Evolutionary conservation across 1,284 basidiomycete genomes (phyloP), one percentile per base, ranked within the genome.

Genomic region (Malassezia equina): DNA sequence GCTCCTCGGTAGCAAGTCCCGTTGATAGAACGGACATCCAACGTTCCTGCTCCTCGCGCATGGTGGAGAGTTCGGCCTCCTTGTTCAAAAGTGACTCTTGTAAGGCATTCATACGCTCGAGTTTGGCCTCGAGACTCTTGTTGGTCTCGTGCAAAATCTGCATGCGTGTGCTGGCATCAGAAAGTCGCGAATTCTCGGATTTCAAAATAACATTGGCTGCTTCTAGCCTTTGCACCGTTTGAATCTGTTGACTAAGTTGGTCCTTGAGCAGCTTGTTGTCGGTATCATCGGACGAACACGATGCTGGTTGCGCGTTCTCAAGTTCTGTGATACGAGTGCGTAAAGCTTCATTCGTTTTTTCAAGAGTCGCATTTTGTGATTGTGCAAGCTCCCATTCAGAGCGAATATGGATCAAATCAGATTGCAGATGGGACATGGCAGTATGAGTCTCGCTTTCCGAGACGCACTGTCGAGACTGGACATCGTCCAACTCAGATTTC

Each of bases 111-210:
- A 67, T 53, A 0, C 55, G 57, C 17, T 63, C 50, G 3, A 66
- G 15, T 39, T 64, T 64, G 41, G 53, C 51, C 44, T 72, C 68
- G 3, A 72, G 59, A 23, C 57, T 49, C 3, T 62, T 54, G 51
- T 72, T 72, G 43, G 69, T 60, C 45, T 72, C 70, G 46, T 63
- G 66, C 24, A 72, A 49, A n/a, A 67, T 52, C 48, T 69, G 64
- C 15, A 62, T 58, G 42, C 57, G 58, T 32, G 46, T 44, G 12
- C 62, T 51, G 19, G 62, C 57, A 5, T 61, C 51, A 12, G 47
- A 12, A 1, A 69, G 55, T 0, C 67, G 29, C 3, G 49, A 53
- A 36, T 67, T 69, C 28, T 66, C 65, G 5, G 62, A 52, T 1
- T 40, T 39, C 0, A 69, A 51, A 19, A 58, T 60, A 1, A 60